phyloP scores from a whole-genome alignment of 371 early-diverging fungal species.

The Zopfochytrium polystomum region DNA sequence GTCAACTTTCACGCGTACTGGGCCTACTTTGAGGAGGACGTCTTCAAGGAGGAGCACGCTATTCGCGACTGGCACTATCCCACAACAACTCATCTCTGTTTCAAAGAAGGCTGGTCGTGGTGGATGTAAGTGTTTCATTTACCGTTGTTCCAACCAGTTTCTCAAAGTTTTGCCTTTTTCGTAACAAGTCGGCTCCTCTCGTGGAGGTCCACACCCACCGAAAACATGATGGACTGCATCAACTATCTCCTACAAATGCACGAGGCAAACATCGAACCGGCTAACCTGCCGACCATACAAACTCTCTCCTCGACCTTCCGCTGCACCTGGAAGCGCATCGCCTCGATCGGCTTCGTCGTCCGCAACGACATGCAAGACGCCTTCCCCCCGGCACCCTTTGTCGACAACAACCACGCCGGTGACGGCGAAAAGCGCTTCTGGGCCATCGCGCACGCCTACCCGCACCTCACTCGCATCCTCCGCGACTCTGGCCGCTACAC shows the following conservation, averaged over 20 bases:
- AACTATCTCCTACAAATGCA: conserved; percentile 13
- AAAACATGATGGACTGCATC: conserved; percentile 23
- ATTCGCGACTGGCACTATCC: conserved; percentile 7
- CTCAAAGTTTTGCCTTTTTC: too few relatives aligned
- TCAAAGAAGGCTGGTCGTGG: conserved; percentile 22
- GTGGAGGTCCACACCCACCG: conserved; percentile 14
- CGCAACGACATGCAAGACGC: conserved; percentile 3
- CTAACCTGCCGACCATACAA: conserved; percentile 5
- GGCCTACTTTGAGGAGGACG: conserved; percentile 24
- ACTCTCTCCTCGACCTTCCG: conserved; percentile 1
- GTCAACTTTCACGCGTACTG: conserved; percentile 21
- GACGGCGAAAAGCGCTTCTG: conserved; percentile 15
- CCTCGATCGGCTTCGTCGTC: conserved; percentile 14
- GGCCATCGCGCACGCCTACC: conserved; percentile 14
- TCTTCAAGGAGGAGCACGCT: neutral
- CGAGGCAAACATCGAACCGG: conserved; percentile 1
- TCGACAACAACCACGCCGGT: neutral
- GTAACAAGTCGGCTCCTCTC: conserved; percentile 14
- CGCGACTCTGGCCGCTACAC: neutral
- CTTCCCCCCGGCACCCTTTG: neutral
- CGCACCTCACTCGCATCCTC: conserved; percentile 1
- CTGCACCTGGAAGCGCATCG: conserved; percentile 13
- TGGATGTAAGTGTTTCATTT: conserved; percentile 15
- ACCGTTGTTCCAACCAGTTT: neutral
- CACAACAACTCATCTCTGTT: conserved; percentile 8